phyloP scores from a whole-genome alignment of 306 rosid species.

The Carpinus viminea region DNA sequence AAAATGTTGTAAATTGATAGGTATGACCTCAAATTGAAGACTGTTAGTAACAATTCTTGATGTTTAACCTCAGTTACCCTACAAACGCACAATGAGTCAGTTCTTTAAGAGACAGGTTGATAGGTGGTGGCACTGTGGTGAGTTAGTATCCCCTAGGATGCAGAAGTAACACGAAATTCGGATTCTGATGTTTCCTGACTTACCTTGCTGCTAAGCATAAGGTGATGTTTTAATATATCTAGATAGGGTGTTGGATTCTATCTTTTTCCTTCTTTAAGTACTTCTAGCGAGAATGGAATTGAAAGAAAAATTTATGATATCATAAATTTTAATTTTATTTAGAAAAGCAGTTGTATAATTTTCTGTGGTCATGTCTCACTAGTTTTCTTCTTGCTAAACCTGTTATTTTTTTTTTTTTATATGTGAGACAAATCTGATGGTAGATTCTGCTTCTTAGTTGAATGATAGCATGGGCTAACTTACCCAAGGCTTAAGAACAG shows the following conservation, averaged over 20 bases:
- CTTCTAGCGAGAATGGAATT: not conserved
- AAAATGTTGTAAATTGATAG: not conserved
- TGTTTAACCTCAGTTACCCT: not conserved
- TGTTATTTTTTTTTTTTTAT: not conserved
- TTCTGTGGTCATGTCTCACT: not conserved
- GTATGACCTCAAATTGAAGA: slow-evolving; percentile 45
- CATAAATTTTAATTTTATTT: not conserved
- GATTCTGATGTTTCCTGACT: not conserved
- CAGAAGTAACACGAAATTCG: not conserved
- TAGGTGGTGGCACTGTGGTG: not conserved
- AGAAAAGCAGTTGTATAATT: not conserved
- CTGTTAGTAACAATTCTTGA: not conserved
- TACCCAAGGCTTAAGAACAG: not conserved
- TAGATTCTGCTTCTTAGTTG: not conserved
- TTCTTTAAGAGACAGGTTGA: not conserved
- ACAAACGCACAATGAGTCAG: not conserved
- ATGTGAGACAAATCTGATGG: not conserved
- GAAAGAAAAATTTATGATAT: not conserved
- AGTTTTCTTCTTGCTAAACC: not conserved
- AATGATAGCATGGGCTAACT: not conserved
- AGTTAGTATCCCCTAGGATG: not conserved
- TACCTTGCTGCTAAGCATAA: not conserved
- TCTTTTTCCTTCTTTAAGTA: not conserved
- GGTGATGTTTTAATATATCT: not conserved
- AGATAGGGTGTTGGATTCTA: not conserved